Evolutionary conservation across 768 basidiomycete genomes (phyloP), one percentile per base, ranked within the genome.

Genomic region (Tricholoma terreum): DNA sequence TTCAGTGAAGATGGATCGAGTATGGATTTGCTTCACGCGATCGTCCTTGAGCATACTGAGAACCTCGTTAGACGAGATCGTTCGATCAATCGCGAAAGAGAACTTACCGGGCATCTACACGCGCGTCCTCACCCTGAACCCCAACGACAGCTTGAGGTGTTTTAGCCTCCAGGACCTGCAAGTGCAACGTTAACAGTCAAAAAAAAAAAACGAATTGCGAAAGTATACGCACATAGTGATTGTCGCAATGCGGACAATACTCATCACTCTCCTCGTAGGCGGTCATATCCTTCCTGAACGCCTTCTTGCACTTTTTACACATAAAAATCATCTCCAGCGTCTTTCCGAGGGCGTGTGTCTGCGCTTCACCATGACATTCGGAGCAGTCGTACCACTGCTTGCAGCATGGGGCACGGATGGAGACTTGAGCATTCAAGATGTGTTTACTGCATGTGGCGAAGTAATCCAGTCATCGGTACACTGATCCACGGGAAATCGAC

Each of bases 221-320:
- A 19, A 6, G 15, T 1, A 31, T n/a, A 78, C 90, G 65, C 68
- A 96, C 97, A 70, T 95, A 99, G 69, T 95, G 95, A 69, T 98
- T 98, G 73, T 98, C 97, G 68, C 97, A 98, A 72, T 97, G 90
- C 0, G 96, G 97, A 69, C 97, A 98, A 69, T 87, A 98, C 73
- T 99, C 97, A 69, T 98, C 95, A 67, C 93, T 94, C 70, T 99
- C 96, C 65, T 98, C 96, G 66, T 92, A 98, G 6, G 71, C 73
- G 0, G 79, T 61, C 93, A 98, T 94, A 72, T 98, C 94, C 76
- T 99, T 98, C 61, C 95, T 77, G 69, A 99, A 98, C 4, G 93
- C 94, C 75, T 96, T 97, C 72, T 90, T 92, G 63, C 77, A 79
- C 60, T 78, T 78, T 61, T 79, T 79, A 65, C 78, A 79, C 58